A percentile compares a stretch with the other conserved stretches of the same genome.
These are phyloP conservation scores for Marsdenia floribunda DNA, from an alignment of 257 asterid genomes.

Conservation along the genomic window DNA sequence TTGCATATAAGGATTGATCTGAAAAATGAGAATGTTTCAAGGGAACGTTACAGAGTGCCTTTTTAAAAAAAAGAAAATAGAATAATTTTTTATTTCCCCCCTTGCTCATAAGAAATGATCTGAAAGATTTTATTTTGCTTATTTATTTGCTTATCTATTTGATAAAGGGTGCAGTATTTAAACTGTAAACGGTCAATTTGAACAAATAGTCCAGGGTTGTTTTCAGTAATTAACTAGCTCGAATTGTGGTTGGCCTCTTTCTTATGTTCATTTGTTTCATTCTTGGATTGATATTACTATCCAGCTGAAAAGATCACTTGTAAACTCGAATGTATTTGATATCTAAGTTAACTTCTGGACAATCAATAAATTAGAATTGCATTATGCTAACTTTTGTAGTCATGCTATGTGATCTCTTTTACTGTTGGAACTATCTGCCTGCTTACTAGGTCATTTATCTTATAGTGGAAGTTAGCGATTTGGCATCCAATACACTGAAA, in stretches of 20 bases:
- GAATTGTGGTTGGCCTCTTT: not conserved
- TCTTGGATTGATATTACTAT: not conserved
- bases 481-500: not conserved
- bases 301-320: not conserved
- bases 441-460: not conserved
- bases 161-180: not conserved
- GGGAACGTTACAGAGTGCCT: not conserved
- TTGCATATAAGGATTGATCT: not conserved
- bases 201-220: not conserved
- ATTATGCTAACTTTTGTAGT: not conserved
- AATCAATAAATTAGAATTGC: not conserved
- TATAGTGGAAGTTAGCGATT: not conserved
- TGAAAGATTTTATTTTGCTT: not conserved
- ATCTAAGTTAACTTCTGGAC: not conserved
- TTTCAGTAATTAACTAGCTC: not conserved
- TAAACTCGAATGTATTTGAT: not conserved
- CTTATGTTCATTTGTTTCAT: not conserved
- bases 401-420: not conserved
- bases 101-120: not conserved
- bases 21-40: not conserved
- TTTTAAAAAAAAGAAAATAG: not conserved
- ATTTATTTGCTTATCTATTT: not conserved
- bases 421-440: not conserved
- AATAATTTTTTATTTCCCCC: not conserved
- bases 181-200: not conserved